phyloP scores from a whole-genome alignment of 495 filamentous ascomycete species.

The Tuber brumale region DNA sequence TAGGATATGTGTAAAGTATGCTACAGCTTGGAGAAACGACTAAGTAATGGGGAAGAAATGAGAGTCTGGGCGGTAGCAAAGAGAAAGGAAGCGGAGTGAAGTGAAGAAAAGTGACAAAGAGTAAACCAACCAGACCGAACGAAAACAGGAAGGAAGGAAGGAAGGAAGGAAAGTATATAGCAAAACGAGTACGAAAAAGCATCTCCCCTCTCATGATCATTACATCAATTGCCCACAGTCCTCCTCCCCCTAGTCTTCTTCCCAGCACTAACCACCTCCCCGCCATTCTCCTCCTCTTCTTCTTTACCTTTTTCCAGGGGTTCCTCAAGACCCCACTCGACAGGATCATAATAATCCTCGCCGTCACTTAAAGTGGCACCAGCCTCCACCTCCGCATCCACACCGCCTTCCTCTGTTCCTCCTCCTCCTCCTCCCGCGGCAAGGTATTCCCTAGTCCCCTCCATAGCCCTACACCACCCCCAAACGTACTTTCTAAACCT shows the following conservation, averaged over 20 bases:
- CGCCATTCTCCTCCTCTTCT: constrained; percentile 67
- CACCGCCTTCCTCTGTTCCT: constrained; percentile 48
- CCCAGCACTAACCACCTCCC: constrained; percentile 54
- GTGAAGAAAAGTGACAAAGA: constrained; percentile 2
- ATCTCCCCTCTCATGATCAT: not conserved
- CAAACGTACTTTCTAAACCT: constrained; percentile 70
- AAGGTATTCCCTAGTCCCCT: constrained; percentile 64
- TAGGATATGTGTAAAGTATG: not conserved
- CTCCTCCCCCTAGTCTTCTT: constrained; percentile 70
- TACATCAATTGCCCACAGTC: constrained; percentile 40
- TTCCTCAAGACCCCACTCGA: constrained; percentile 77
- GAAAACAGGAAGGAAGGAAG: not conserved
- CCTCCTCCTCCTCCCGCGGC: not conserved
- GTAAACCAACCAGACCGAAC: not conserved
- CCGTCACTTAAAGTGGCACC: constrained; percentile 74
- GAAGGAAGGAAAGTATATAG: constrained; percentile 9
- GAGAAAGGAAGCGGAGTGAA: constrained; percentile 1
- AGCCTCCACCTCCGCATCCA: constrained; percentile 65
- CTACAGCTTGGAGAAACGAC: constrained; percentile 3
- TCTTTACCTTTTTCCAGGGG: constrained; percentile 86
- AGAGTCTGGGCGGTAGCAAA: not conserved
- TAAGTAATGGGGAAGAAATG: not conserved
- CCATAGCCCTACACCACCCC: constrained; percentile 56
- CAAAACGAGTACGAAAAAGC: constrained; percentile 10
- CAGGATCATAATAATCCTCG: constrained; percentile 92